Evolutionary conservation across 345 rosid genomes (phyloP).

Genomic region (Eutrema heterophyllum): DNA sequence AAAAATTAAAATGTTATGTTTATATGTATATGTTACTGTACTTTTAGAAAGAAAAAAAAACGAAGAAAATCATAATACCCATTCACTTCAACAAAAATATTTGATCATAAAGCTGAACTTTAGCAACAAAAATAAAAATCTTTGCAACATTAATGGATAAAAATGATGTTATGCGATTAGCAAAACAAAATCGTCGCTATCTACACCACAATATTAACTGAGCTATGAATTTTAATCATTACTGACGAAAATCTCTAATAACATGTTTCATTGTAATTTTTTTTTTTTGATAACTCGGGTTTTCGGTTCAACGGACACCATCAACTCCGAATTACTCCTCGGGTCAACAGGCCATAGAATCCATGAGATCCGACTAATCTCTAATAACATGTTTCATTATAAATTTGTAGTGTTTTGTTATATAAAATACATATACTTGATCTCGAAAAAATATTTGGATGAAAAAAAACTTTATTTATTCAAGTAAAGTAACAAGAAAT

Average conservation of each 20-base stretch:
- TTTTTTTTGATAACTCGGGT: no score
- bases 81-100: background rate
- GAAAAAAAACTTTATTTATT: slow-evolving; percentile 9
- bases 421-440: background rate
- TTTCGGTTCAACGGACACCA: no score
- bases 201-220: background rate
- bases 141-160: background rate
- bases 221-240: background rate
- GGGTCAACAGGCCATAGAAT: no score
- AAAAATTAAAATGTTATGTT: slow-evolving; percentile 28
- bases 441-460: background rate
- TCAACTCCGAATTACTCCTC: no score
- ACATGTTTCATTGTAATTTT: background rate
- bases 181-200: background rate
- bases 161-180: background rate
- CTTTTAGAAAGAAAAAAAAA: background rate
- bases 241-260: background rate
- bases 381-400: background rate
- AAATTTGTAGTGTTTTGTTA: background rate
- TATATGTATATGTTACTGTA: slow-evolving; percentile 22
- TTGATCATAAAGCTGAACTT: background rate
- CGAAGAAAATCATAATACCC: background rate
- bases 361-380: no score
- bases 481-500: slow-evolving; percentile 17
- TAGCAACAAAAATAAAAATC: background rate